Base-by-base conservation (phyloP, 371 early-diverging fungal species). In the Mortierella sp. region DNA sequence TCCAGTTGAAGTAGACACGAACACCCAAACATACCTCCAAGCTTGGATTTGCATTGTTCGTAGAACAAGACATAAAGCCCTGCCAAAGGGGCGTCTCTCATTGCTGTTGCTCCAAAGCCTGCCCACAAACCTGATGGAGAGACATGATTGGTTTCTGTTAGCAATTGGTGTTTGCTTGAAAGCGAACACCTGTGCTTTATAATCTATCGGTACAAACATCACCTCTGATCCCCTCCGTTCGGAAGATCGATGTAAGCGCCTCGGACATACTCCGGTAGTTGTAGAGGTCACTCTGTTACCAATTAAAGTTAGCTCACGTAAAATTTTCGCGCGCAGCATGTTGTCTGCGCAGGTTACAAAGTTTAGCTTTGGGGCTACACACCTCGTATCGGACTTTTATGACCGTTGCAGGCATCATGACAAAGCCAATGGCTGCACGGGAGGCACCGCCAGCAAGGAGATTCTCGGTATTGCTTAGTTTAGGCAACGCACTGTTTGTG, bases 1-100 rank as follows among this genome's bases (percentile, higher is more conserved):
- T 4, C 34, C 7, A 34, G 10, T 34, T 34, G 34, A 34, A 34
- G 34, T 10, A 34, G 34, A 4, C 10, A 10, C 34, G 10, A 34
- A 34, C 34, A 10, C 10, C 10, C 7, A 10, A 7, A 59, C 71
- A 39, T 84, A 87, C 84, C 81, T 50, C 86, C 81, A 10, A 85
- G 70, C 30, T 63, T 55, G 41, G 71, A 26, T 54, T 94, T 94
- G 54, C 80, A 82, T 5, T 88, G 81, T 79, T 97, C 97, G 72
- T 98, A 98, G 57, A 95, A 87, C n/a, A 92, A 84, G 16, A 98
- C 84, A 71, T 97, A 97, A n/a, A 96, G 86, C 12, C 98, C 98
- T 21, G 98, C 96, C 80, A 93, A 90, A 19, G 98, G 98, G 3
- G 96, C 97, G 79, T 98, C 98, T 24, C 98, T 84, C 54, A 96